Evolutionary conservation across 164 flowering plant genomes (phyloP), one percentile per base, ranked within the genome.

Genomic region (Tetracentron sinense): DNA sequence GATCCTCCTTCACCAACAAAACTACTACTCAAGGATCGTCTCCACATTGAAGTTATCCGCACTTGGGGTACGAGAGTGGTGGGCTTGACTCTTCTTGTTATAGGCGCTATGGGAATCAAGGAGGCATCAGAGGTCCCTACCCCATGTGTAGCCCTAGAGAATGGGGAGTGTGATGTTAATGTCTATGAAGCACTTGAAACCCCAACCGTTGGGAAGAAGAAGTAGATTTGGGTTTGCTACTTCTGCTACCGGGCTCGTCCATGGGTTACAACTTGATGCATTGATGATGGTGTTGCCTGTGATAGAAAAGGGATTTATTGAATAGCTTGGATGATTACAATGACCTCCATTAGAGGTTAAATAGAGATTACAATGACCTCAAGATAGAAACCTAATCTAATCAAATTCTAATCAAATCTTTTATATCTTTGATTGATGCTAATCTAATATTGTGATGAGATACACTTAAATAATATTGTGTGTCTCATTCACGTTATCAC

Each of bases 11-110:
- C n/a, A n/a, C n/a, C n/a, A n/a, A n/a, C n/a, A n/a, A n/a, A n/a
- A n/a, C n/a, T n/a, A n/a, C 69, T 87, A 12, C 78, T 87, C 6
- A 85, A 87, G 61, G 90, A 87, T 42, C 78, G 79, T 21, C 90
- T 87, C 54, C 89, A 85, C 56, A 83, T 87, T 52, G 93, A 87
- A 63, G 54, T 87, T 14, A 62, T 87, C 25, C 64, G 83, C 58
- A 82, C 88, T 0, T 87, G 93, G 93, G 93, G 90, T 25, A 79
- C n/a, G n/a, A n/a, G n/a, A n/a, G n/a, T n/a, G n/a, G n/a, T n/a
- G n/a, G n/a, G n/a, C n/a, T n/a, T n/a, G 1, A 87, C 93, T 7
- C 80, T 87, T 0, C 77, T 87, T n/a, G 76, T 78, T 4, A 87
- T 87, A 54, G 93, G 93, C 57, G 86, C 77, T 6, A 82, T 87